These are phyloP conservation scores for Metroxylon sagu DNA, from an alignment of 176 grass and related monocot genomes.

Conservation along the genomic window DNA sequence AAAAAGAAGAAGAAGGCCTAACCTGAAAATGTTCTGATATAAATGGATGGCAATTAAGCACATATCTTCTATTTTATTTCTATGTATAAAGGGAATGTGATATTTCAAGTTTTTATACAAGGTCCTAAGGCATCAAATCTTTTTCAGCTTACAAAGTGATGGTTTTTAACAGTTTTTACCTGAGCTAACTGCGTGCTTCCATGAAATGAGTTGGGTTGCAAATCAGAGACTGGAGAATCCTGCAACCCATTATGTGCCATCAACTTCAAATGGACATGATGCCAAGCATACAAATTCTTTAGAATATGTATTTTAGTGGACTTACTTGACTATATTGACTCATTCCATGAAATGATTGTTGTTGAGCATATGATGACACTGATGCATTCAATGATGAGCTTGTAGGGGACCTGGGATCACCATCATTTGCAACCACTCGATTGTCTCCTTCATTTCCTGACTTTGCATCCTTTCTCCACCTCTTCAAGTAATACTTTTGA, in stretches of 20 bases:
- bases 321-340: conserved; percentile 10
- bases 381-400: conserved; percentile 4
- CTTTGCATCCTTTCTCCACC: too few species aligned
- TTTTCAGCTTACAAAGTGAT: neutral
- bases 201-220: conserved; percentile 36
- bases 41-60: too few species aligned
- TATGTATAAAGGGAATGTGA: too few species aligned
- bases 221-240: conserved; percentile 33
- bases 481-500: too few species aligned
- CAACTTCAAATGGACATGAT: neutral
- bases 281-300: too few species aligned
- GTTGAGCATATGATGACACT: neutral
- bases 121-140: too few species aligned
- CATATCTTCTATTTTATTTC: too few species aligned
- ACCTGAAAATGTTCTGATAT: too few species aligned
- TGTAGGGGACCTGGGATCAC: conserved; percentile 7
- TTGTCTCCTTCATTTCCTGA: too few species aligned
- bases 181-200: conserved; percentile 12
- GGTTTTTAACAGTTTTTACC: conserved; percentile 1
- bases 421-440: conserved; percentile 2
- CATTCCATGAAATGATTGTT: conserved; percentile 1
- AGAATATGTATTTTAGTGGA: neutral
- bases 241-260: conserved; percentile 16
- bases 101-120: neutral
- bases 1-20: neutral